Evolutionary conservation across 1,139 yeast genomes (phyloP), one percentile per base, ranked within the genome.

Genomic region (Yamadazyma triangularis): DNA sequence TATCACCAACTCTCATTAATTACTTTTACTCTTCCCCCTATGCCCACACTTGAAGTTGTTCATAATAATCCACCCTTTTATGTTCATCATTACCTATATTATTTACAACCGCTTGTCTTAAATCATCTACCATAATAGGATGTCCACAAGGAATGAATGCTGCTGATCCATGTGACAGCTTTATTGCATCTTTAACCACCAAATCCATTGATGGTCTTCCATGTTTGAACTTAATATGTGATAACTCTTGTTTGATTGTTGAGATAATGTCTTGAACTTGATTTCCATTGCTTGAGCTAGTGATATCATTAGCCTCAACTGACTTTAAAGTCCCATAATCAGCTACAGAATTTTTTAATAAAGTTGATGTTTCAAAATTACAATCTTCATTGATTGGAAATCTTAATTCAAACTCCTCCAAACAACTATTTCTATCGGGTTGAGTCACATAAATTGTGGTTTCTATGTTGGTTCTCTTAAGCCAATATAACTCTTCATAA

Each of bases 131-230:
- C 69, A 70, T 60, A 11, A 51, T 50, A 10, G 74, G 70, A 38
- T 70, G 74, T 0, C 73, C 76, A 48, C 78, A 73, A 1, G 68
- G 56, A 14, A 69, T 62, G 41, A 67, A 61, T 9, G 71, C 70
- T 15, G 70, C 47, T 0, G 77, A 58, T 2, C 70, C 70, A 6
- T 35, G 35, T 5, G 73, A 51, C 27, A 57, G 64, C 8, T 44
- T 42, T 4, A 73, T 53, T 32, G 64, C 69, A 2, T 50, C 38
- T 7, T 40, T 41, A 4, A 75, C 63, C n/a, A 73, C 25, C 15
- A 44, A 45, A 4, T 53, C 55, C 29, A 70, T 50, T 22, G 60
- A 47, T 8, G 78, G 73, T 47, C 78, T 60, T 11, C 77, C 77
- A 21, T 60, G 60, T 38, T 58, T 52, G 47, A 75, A 60, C 25